Percentiles rank a stretch among this genome's conserved stretches.
Evolutionary conservation across 2,329 filamentous ascomycete genomes (phyloP).

Genomic region (Ophiostoma ulmi): DNA sequence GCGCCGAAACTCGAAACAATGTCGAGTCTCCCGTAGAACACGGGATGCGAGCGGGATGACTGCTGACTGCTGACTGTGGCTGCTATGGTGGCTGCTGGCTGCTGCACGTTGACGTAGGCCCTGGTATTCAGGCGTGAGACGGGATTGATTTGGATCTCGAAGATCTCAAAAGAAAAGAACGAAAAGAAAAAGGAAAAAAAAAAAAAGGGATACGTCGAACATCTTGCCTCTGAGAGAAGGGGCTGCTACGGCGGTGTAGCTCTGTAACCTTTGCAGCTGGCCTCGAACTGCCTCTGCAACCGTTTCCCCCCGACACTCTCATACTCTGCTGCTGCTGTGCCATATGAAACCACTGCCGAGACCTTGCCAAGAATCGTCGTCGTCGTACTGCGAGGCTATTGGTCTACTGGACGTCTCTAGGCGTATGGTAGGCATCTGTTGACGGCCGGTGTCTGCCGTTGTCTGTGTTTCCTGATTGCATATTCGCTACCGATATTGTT

Average conservation of each 20-base stretch:
- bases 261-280: neutral
- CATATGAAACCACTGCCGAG: slow-evolving; percentile 12
- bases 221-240: neutral
- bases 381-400: neutral
- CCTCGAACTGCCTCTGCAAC: too few relatives aligned
- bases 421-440: neutral
- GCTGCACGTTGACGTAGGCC: slow-evolving; percentile 8
- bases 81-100: neutral
- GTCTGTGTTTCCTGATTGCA: neutral
- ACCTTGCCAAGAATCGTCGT: neutral
- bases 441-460: neutral
- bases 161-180: neutral
- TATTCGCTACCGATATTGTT: neutral
- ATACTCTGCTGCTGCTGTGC: too few relatives aligned
- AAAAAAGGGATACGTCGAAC: too few relatives aligned
- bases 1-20: neutral
- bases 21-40: neutral
- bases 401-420: neutral
- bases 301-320: too few relatives aligned
- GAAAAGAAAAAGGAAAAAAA: neutral
- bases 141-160: neutral
- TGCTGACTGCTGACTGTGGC: too few relatives aligned
- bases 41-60: too few relatives aligned
- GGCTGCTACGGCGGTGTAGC: neutral
- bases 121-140: neutral